Conservation (phyloP, 148 eudicot species). For the Chenopodium suecicum region DNA sequence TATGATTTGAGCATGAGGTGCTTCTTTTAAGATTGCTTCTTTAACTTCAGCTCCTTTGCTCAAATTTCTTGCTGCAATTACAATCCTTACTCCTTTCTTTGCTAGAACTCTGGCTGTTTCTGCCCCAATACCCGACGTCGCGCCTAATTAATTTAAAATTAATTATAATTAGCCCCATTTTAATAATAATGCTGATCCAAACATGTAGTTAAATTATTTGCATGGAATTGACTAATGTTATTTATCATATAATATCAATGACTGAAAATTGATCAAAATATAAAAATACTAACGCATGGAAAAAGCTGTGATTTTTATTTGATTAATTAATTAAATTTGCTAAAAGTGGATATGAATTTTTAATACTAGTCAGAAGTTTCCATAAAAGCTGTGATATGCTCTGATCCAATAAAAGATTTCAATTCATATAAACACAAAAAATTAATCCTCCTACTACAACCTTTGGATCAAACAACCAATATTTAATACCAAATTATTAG, state of each 20-base stretch:
- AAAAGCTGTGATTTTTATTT: slow-evolving; percentile 8
- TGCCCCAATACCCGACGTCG: slow-evolving; percentile 85
- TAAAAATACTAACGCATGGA: slow-evolving; percentile 12
- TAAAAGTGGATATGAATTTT: slow-evolving; percentile 21
- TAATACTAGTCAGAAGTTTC: slow-evolving; percentile 31
- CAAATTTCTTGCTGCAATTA: slow-evolving; percentile 75
- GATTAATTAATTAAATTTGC: not conserved
- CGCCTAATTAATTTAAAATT: slow-evolving; percentile 41
- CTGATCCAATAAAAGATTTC: slow-evolving; percentile 30
- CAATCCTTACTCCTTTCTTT: slow-evolving; percentile 70
- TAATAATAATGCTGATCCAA: no score
- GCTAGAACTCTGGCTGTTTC: slow-evolving; percentile 91
- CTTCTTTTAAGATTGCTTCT: slow-evolving; percentile 51
- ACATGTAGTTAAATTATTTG: not conserved
- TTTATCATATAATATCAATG: not conserved
- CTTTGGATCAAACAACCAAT: not conserved
- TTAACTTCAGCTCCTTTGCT: slow-evolving; percentile 60
- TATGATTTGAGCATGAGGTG: slow-evolving; percentile 57
- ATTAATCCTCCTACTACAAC: not conserved
- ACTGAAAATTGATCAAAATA: not conserved
- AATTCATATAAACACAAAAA: slow-evolving; percentile 4
- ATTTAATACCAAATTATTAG: slow-evolving; percentile 4
- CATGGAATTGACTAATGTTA: not conserved
- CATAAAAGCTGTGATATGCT: slow-evolving; percentile 29
- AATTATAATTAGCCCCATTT: no score